phyloP scores from a whole-genome alignment of 495 filamentous ascomycete genomes.

The Podospora pseudocomata region DNA sequence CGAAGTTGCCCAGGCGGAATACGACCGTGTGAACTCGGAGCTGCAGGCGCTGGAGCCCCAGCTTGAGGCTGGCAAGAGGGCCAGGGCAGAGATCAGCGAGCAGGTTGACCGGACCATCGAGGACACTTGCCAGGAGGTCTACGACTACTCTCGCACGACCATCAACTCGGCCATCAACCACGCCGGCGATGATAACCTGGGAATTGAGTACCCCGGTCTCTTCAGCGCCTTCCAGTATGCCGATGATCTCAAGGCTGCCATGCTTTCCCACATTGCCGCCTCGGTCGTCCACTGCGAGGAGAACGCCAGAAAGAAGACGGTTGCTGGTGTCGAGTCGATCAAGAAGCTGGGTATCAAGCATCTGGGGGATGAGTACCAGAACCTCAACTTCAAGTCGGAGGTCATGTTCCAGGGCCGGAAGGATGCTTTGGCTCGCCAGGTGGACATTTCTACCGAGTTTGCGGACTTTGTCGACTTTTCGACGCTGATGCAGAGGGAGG shows the following conservation, averaged over 20 bases:
- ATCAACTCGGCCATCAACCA: slow-evolving; percentile 66
- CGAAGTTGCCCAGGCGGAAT: slow-evolving; percentile 79
- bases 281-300: slow-evolving; percentile 80
- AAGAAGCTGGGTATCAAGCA: slow-evolving; percentile 84
- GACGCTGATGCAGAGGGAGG: slow-evolving; percentile 79
- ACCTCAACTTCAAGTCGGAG: slow-evolving; percentile 81
- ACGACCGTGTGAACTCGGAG: slow-evolving; percentile 78
- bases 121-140: slow-evolving; percentile 76
- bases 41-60: slow-evolving; percentile 78
- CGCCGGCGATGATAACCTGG: slow-evolving; percentile 72
- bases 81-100: slow-evolving; percentile 75
- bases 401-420: slow-evolving; percentile 85
- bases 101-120: slow-evolving; percentile 79
- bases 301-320: slow-evolving; percentile 71
- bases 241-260: slow-evolving; percentile 85
- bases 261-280: slow-evolving; percentile 79
- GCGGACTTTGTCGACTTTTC: slow-evolving; percentile 90
- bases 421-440: slow-evolving; percentile 74
- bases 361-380: slow-evolving; percentile 77
- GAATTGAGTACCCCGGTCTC: slow-evolving; percentile 81
- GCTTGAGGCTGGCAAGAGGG: slow-evolving; percentile 78
- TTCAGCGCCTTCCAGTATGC: slow-evolving; percentile 86
- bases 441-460: slow-evolving; percentile 81
- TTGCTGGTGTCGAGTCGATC: slow-evolving; percentile 79
- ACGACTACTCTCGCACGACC: slow-evolving; percentile 70